These are phyloP conservation scores for Xerocomus spinulosus DNA, from an alignment of 768 basidiomycete species.

Conservation along the genomic window DNA sequence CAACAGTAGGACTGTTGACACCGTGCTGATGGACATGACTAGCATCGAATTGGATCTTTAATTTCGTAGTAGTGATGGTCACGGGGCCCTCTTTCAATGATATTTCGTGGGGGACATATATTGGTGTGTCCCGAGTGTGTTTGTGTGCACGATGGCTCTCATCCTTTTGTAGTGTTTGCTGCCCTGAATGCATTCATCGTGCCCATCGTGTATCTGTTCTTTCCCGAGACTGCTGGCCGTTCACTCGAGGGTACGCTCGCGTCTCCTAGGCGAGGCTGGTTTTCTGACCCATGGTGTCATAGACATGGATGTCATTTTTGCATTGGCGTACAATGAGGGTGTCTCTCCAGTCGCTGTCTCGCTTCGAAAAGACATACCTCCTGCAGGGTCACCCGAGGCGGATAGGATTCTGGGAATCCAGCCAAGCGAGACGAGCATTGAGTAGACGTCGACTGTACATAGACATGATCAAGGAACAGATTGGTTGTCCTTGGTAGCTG, in stretches of 20 bases:
- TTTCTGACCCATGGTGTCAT: neutral
- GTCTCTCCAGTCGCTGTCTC: conserved; percentile 43
- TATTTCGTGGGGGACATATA: conserved; percentile 58
- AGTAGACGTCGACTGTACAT: too few species aligned
- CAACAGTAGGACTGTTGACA: neutral
- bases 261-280: neutral
- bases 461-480: neutral
- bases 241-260: conserved; percentile 46
- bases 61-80: conserved; percentile 57
- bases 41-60: conserved; percentile 51
- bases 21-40: neutral
- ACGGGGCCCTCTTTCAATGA: conserved; percentile 56
- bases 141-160: neutral
- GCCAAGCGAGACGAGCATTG: neutral
- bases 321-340: conserved; percentile 40
- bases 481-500: neutral
- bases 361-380: conserved; percentile 40
- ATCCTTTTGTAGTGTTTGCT: conserved; percentile 41
- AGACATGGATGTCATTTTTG: conserved; percentile 48
- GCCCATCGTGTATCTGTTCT: conserved; percentile 55
- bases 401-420: conserved; percentile 39
- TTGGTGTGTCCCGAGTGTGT: conserved; percentile 32
- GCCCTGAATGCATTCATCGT: conserved; percentile 53
- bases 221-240: conserved; percentile 57
- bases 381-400: conserved; percentile 43